Evolutionary conservation across 805 yeast genomes (phyloP).

Genomic region (Cyberlindnera amylophila): DNA sequence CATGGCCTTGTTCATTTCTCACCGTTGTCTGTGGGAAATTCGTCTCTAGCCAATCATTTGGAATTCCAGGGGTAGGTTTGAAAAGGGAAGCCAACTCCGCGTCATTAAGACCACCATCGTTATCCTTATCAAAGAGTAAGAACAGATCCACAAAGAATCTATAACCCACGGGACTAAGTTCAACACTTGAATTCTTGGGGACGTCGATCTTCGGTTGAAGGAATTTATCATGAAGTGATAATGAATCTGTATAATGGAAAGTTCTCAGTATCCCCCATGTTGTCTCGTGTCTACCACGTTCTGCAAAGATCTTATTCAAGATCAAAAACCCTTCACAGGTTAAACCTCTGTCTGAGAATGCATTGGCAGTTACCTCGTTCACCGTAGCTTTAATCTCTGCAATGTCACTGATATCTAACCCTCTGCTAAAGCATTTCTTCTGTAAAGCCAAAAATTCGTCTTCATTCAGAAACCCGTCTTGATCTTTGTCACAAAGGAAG

Average conservation of each 20-base stretch:
- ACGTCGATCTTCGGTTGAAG: conserved; percentile 79
- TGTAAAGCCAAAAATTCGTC: conserved; percentile 71
- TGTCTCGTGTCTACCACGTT: conserved; percentile 92
- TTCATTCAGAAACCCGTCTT: conserved; percentile 76
- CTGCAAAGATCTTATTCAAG: conserved; percentile 79
- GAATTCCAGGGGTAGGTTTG: conserved; percentile 90
- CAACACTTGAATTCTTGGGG: conserved; percentile 74
- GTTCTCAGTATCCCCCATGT: conserved; percentile 92
- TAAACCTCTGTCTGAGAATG: conserved; percentile 48
- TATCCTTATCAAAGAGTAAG: conserved; percentile 84
- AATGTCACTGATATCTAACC: conserved; percentile 48
- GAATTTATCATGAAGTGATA: conserved; percentile 76
- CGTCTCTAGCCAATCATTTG: conserved; percentile 78
- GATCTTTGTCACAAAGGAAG: conserved; percentile 82
- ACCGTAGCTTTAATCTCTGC: conserved; percentile 39
- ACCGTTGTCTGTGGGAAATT: conserved; percentile 87
- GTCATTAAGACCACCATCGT: conserved; percentile 91
- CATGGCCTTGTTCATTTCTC: conserved; percentile 82
- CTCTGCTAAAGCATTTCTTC: conserved; percentile 65
- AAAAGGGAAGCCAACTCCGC: conserved; percentile 66
- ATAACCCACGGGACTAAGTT: conserved; percentile 88
- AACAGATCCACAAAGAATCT: conserved; percentile 88
- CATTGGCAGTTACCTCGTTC: conserved; percentile 27
- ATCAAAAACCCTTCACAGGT: conserved; percentile 72
- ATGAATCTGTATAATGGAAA: conserved; percentile 87